These are phyloP conservation scores for Phialophora expanda DNA, from an alignment of 2,329 filamentous ascomycete genomes.

Conservation along the genomic window DNA sequence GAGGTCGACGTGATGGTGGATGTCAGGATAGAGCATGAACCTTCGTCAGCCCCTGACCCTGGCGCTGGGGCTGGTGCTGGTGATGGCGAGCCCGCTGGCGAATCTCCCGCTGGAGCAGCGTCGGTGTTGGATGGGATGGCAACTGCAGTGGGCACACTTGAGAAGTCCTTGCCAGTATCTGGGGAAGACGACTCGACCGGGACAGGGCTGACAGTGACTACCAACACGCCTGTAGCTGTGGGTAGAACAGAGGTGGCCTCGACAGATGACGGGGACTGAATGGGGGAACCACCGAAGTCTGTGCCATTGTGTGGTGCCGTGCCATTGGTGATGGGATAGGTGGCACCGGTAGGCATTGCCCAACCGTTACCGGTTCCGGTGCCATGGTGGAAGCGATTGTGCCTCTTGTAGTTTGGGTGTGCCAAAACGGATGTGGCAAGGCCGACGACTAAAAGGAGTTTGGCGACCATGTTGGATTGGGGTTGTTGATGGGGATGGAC, in stretches of 20 bases:
- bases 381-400: constrained; percentile 35
- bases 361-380: constrained; percentile 30
- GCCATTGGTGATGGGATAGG: constrained; percentile 29
- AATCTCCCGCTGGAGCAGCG: constrained; percentile 7
- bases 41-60: constrained; percentile 11
- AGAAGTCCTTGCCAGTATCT: constrained; percentile 19
- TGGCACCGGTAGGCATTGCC: constrained; percentile 28
- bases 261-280: constrained; percentile 25
- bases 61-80: background rate
- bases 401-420: constrained; percentile 35
- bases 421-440: constrained; percentile 37
- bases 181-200: constrained; percentile 25
- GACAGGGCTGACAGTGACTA: constrained; percentile 30
- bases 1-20: constrained; percentile 39
- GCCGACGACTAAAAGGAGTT: constrained; percentile 34
- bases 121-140: constrained; percentile 7
- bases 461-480: constrained; percentile 38
- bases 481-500: constrained; percentile 16
- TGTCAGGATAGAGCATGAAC: constrained; percentile 26
- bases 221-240: constrained; percentile 31
- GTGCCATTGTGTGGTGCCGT: constrained; percentile 28
- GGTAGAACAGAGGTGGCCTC: constrained; percentile 3
- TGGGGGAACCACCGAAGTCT: constrained; percentile 27
- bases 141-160: constrained; percentile 14
- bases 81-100: background rate